phyloP scores from a whole-genome alignment of 2,329 filamentous ascomycete genomes.

The Nannizziopsis barbatae region DNA sequence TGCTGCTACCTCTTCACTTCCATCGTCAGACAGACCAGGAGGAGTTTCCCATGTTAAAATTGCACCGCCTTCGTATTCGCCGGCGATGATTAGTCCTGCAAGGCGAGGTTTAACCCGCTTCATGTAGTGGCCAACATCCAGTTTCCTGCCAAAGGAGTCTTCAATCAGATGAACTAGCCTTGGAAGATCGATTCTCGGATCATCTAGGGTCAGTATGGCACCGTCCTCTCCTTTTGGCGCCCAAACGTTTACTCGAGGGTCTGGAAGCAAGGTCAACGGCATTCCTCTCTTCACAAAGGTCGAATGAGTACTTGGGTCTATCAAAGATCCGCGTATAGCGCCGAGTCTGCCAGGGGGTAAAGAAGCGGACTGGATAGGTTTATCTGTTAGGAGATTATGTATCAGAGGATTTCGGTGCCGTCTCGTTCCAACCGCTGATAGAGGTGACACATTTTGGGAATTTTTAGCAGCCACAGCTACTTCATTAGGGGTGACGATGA shows the following conservation, averaged over 20 bases:
- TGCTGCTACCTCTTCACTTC: slow-evolving; percentile 41
- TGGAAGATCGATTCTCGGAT: slow-evolving; percentile 69
- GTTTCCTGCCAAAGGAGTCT: slow-evolving; percentile 76
- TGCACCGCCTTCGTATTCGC: slow-evolving; percentile 91
- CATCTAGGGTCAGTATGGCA: slow-evolving; percentile 58
- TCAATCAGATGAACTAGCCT: slow-evolving; percentile 80
- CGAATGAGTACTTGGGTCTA: slow-evolving; percentile 43
- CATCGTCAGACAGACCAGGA: slow-evolving; percentile 45
- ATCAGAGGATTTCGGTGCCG: slow-evolving; percentile 73
- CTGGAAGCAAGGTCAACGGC: slow-evolving; percentile 71
- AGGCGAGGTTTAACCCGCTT: slow-evolving; percentile 66
- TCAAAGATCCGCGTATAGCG: slow-evolving; percentile 23
- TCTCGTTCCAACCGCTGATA: slow-evolving; percentile 44
- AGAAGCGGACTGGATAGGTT: slow-evolving; percentile 83
- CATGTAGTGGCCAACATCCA: slow-evolving; percentile 76
- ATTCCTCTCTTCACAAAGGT: slow-evolving; percentile 88
- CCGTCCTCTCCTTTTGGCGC: slow-evolving; percentile 49
- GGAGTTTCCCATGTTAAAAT: slow-evolving; percentile 90
- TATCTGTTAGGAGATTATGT: slow-evolving; percentile 91
- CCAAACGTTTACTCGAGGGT: slow-evolving; percentile 58
- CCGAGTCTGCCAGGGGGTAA: slow-evolving; percentile 60
- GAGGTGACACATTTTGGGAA: slow-evolving; percentile 23
- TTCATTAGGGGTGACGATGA: slow-evolving; percentile 78
- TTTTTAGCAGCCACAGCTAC: slow-evolving; percentile 52
- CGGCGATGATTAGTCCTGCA: slow-evolving; percentile 86